These are phyloP conservation scores for Nicotiana attenuata DNA, from an alignment of 257 asterid genomes.

Conservation along the genomic window DNA sequence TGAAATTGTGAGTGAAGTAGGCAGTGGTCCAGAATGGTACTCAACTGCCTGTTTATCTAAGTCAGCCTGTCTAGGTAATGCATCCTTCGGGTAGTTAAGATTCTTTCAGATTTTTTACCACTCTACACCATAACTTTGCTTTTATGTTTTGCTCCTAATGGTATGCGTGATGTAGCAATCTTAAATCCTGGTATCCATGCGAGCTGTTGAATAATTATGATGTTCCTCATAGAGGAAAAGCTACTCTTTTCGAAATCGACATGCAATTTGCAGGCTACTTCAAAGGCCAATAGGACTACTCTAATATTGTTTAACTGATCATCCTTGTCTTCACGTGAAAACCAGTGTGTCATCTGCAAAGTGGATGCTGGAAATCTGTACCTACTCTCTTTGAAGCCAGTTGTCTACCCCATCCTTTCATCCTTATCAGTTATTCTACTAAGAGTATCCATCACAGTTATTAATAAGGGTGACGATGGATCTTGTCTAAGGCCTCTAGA, in stretches of 20 bases:
- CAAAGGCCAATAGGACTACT: not conserved
- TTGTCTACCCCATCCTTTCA: not conserved
- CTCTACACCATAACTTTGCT: not conserved
- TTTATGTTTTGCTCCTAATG: not conserved
- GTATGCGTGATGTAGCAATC: not conserved
- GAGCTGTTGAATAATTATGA: not conserved
- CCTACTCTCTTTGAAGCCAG: not conserved
- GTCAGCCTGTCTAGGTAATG: not conserved
- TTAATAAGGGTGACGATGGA: not conserved
- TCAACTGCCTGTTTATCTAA: not conserved
- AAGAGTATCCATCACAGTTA: not conserved
- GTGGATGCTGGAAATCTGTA: not conserved
- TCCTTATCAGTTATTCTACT: not conserved
- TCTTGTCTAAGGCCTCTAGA: not conserved
- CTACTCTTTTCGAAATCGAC: not conserved
- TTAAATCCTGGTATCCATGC: not conserved
- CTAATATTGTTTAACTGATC: not conserved
- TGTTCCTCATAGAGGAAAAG: not conserved
- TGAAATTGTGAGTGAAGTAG: not conserved
- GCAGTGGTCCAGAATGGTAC: not conserved
- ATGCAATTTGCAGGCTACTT: not conserved
- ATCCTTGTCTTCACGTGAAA: not conserved
- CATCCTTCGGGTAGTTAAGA: not conserved
- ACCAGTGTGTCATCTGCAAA: not conserved
- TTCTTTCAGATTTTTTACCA: not conserved